Evolutionary conservation across 148 eudicot species (phyloP).

Genomic region (Cornus suecica): DNA sequence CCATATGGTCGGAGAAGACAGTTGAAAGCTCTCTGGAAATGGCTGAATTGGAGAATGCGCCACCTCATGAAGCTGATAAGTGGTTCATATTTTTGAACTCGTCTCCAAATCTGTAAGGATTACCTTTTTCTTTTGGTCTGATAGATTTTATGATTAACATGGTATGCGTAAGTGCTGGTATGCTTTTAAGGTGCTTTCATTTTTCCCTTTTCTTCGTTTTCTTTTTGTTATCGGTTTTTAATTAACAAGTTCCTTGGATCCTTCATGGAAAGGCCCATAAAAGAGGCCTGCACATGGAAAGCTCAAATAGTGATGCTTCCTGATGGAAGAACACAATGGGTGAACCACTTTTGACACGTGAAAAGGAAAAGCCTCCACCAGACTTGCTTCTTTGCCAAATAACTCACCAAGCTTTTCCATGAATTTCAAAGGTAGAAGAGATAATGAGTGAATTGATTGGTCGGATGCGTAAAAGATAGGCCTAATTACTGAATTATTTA

Average conservation of each 20-base stretch:
- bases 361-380: neutral
- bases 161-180: neutral
- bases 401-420: neutral
- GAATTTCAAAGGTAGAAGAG: neutral
- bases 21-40: slow-evolving; percentile 84
- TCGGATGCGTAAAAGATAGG: neutral
- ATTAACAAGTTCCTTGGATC: neutral
- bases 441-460: neutral
- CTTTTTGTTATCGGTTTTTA: neutral
- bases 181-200: neutral
- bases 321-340: neutral
- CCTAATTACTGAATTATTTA: too few species aligned
- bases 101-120: slow-evolving; percentile 49
- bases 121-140: neutral
- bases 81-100: slow-evolving; percentile 68
- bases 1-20: slow-evolving; percentile 66
- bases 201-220: neutral
- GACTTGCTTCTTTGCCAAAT: neutral
- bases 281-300: neutral
- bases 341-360: neutral
- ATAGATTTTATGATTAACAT: neutral
- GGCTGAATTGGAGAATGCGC: slow-evolving; percentile 96
- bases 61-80: slow-evolving; percentile 80
- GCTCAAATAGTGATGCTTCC: neutral
- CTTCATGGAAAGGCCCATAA: neutral